These are phyloP conservation scores for Coemansia sp. DNA, from an alignment of 192 early-diverging fungal species.

Conservation along the genomic window DNA sequence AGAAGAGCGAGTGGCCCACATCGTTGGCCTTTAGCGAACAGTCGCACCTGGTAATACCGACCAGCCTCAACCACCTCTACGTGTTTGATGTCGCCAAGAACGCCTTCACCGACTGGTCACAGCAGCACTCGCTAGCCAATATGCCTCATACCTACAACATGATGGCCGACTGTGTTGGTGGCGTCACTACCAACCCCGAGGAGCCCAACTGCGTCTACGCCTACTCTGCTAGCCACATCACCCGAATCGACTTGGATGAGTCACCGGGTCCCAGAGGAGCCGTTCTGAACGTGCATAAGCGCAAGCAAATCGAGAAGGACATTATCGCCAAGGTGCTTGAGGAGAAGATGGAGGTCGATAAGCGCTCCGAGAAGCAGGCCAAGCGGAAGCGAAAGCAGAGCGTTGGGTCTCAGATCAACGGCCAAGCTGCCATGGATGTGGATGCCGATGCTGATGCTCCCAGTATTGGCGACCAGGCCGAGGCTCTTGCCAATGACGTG, in stretches of 20 bases:
- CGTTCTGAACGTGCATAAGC: slow-evolving; percentile 58
- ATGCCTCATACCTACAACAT: slow-evolving; percentile 66
- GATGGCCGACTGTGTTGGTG: slow-evolving; percentile 69
- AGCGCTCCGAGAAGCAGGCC: slow-evolving; percentile 41
- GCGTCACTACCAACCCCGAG: slow-evolving; percentile 67
- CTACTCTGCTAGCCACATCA: slow-evolving; percentile 70
- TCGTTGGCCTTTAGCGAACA: slow-evolving; percentile 26
- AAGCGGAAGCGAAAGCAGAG: slow-evolving; percentile 54
- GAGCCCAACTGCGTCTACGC: slow-evolving; percentile 63
- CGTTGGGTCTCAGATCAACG: slow-evolving; percentile 17
- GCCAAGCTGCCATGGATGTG: slow-evolving; percentile 35
- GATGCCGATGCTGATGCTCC: slow-evolving; percentile 18
- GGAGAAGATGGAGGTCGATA: slow-evolving; percentile 36
- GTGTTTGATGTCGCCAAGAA: slow-evolving; percentile 62
- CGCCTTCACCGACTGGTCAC: slow-evolving; percentile 82
- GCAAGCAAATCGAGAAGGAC: slow-evolving; percentile 57
- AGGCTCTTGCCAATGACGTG: slow-evolving; percentile 6
- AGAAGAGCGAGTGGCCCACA: slow-evolving; percentile 23
- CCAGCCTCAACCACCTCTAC: slow-evolving; percentile 77
- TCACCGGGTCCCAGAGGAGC: slow-evolving; percentile 57
- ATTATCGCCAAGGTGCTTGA: slow-evolving; percentile 39
- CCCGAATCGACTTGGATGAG: slow-evolving; percentile 67
- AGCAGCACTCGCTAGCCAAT: slow-evolving; percentile 57
- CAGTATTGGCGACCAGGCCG: slow-evolving; percentile 3
- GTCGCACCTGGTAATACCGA: slow-evolving; percentile 40